Evolutionary conservation across 1,284 basidiomycete species (phyloP).

Genomic region (Cryptococcus sp.): DNA sequence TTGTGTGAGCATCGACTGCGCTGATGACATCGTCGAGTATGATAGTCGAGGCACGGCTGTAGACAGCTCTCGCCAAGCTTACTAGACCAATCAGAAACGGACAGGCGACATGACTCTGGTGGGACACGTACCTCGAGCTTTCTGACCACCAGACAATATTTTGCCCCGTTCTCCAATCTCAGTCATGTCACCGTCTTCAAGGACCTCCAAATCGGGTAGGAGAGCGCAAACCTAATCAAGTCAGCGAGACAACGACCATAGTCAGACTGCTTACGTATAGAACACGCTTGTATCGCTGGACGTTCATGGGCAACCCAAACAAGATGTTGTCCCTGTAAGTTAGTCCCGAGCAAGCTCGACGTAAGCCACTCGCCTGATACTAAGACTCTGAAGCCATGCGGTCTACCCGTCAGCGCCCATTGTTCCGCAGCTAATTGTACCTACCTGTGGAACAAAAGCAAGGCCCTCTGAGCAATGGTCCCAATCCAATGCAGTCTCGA

Average conservation of each 20-base stretch:
- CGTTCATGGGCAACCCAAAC: constrained; percentile 51
- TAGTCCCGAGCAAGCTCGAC: background rate
- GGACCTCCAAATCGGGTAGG: constrained; percentile 50
- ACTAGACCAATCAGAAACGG: constrained; percentile 21
- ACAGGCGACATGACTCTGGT: background rate
- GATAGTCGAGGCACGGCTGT: constrained; percentile 32
- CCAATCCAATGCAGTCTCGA: constrained; percentile 52
- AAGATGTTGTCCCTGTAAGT: constrained; percentile 51
- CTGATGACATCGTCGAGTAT: constrained; percentile 37
- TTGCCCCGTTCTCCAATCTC: constrained; percentile 53
- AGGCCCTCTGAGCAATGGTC: constrained; percentile 53
- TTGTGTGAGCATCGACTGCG: constrained; percentile 73
- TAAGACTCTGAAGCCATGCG: constrained; percentile 53
- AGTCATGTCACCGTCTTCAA: constrained; percentile 53
- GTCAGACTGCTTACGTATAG: constrained; percentile 51
- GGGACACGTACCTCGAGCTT: constrained; percentile 60
- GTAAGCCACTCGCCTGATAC: constrained; percentile 38
- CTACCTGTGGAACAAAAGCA: constrained; percentile 51
- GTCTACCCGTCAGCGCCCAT: constrained; percentile 8
- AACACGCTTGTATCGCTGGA: constrained; percentile 46
- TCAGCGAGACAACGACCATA: too few species aligned
- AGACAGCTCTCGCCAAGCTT: constrained; percentile 40
- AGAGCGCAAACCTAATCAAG: constrained; percentile 18
- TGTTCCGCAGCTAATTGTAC: background rate
- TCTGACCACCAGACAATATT: constrained; percentile 51